phyloP scores from a whole-genome alignment of 108 stramenopile species.

The Cyclotella sp. region DNA sequence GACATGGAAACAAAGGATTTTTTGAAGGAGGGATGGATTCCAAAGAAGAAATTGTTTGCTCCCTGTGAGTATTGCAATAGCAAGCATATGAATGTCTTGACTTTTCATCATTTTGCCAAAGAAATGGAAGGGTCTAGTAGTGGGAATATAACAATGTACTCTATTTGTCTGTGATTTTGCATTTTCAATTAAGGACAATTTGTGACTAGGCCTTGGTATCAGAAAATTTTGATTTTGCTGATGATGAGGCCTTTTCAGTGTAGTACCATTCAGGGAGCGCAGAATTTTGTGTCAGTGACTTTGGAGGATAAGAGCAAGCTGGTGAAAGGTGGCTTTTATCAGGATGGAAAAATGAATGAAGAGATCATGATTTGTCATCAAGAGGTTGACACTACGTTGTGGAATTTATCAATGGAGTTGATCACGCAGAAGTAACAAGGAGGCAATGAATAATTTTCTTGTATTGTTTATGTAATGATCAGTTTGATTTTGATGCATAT shows the following conservation, averaged over 20 bases:
- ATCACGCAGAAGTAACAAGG: constrained; percentile 18
- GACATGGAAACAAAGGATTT: constrained; percentile 48
- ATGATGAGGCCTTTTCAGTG: constrained; percentile 50
- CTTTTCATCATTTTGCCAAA: constrained; percentile 39
- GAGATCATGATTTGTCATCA: constrained; percentile 21
- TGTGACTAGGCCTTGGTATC: constrained; percentile 28
- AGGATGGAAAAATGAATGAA: constrained; percentile 49
- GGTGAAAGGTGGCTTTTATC: constrained; percentile 48
- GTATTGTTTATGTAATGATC: too few species aligned
- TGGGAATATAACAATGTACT: constrained; percentile 40
- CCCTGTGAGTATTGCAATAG: constrained; percentile 57
- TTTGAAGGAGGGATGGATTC: constrained; percentile 26
- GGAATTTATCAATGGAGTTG: constrained; percentile 54
- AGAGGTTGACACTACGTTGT: constrained; percentile 43
- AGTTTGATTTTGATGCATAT: too few species aligned
- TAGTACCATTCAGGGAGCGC: constrained; percentile 44
- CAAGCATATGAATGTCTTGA: constrained; percentile 55
- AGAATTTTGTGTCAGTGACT: constrained; percentile 44
- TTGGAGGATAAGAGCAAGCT: constrained; percentile 34
- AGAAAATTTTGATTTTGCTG: constrained; percentile 21
- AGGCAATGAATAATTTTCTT: too few species aligned
- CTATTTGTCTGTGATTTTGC: constrained; percentile 54
- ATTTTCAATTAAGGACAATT: constrained; percentile 31
- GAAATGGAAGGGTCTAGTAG: constrained; percentile 12
- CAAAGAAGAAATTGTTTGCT: constrained; percentile 17